These are phyloP conservation scores for Trichoderma sp. DNA, from an alignment of 2,329 filamentous ascomycete species.

Conservation along the genomic window DNA sequence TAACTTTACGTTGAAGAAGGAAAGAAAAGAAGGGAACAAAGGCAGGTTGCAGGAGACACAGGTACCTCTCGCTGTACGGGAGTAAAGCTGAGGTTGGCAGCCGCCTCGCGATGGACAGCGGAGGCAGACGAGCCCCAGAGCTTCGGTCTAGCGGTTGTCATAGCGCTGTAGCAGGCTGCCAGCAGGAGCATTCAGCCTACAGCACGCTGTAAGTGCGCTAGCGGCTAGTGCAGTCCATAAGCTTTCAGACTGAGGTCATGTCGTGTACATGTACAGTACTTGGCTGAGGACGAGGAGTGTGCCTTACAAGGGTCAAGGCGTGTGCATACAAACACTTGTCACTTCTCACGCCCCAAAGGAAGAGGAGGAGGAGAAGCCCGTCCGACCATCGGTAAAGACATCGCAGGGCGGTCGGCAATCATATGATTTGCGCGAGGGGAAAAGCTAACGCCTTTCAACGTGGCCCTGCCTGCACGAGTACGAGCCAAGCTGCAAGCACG, in stretches of 20 bases:
- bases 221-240: neutral
- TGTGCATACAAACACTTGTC: neutral
- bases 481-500: neutral
- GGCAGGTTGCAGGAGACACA: neutral
- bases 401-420: neutral
- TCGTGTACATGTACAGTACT: neutral
- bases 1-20: neutral
- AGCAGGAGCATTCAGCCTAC: neutral
- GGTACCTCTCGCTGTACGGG: neutral
- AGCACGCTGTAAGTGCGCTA: neutral
- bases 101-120: conserved; percentile 8
- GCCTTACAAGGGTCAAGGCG: neutral
- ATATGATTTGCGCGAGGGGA: neutral
- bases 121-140: neutral
- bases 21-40: neutral
- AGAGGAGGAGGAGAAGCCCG: neutral
- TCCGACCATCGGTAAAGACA: neutral
- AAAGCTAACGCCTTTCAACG: neutral
- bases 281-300: neutral
- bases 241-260: neutral
- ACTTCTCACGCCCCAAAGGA: neutral
- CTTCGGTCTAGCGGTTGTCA: neutral
- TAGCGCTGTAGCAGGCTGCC: conserved; percentile 1
- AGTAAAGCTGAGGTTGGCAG: neutral
- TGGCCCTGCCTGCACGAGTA: neutral